Percentiles rank a stretch among this genome's conserved stretches.
These are phyloP conservation scores for Penicillium flavigenum DNA, from an alignment of 495 filamentous ascomycete species.

Conservation along the genomic window DNA sequence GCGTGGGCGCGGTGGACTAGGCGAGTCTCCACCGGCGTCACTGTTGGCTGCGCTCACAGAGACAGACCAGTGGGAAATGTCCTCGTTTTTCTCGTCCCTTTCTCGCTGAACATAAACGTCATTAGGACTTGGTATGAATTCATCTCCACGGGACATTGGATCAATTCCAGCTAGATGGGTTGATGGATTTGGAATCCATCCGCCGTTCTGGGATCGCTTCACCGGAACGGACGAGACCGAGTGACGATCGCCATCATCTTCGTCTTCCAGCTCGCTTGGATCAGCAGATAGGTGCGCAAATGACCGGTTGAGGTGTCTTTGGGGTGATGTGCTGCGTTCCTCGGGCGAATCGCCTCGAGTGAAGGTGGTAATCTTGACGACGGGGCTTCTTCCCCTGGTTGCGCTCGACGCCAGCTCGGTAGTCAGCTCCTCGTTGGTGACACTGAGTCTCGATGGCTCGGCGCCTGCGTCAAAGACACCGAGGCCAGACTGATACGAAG, in stretches of 20 bases:
- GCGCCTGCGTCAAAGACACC: conserved; percentile 11
- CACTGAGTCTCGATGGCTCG: conserved; percentile 24
- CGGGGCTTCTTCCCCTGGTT: conserved; percentile 44
- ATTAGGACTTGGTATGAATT: conserved; percentile 46
- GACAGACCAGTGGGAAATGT: conserved; percentile 47
- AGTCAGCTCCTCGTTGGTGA: conserved; percentile 20
- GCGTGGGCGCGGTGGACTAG: conserved; percentile 23
- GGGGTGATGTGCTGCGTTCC: conserved; percentile 24
- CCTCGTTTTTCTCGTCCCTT: conserved; percentile 43
- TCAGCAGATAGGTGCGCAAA: conserved; percentile 42
- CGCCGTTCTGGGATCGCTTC: conserved; percentile 31
- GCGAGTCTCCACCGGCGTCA: conserved; percentile 37
- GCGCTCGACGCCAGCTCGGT: conserved; percentile 22
- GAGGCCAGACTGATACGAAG: conserved; percentile 8
- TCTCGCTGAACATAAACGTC: conserved; percentile 43
- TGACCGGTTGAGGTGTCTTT: conserved; percentile 37
- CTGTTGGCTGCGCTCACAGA: conserved; percentile 44
- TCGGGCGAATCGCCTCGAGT: conserved; percentile 52
- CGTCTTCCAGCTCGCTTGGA: conserved; percentile 33
- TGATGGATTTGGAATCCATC: conserved; percentile 31
- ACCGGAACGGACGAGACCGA: conserved; percentile 22
- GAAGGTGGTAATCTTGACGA: conserved; percentile 45
- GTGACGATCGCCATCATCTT: conserved; percentile 26
- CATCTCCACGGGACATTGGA: conserved; percentile 38
- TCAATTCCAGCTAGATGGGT: conserved; percentile 43